Evolutionary conservation across 192 early-diverging fungal genomes (phyloP), one percentile per base, ranked within the genome.

Genomic region (Backusella macrospora): DNA sequence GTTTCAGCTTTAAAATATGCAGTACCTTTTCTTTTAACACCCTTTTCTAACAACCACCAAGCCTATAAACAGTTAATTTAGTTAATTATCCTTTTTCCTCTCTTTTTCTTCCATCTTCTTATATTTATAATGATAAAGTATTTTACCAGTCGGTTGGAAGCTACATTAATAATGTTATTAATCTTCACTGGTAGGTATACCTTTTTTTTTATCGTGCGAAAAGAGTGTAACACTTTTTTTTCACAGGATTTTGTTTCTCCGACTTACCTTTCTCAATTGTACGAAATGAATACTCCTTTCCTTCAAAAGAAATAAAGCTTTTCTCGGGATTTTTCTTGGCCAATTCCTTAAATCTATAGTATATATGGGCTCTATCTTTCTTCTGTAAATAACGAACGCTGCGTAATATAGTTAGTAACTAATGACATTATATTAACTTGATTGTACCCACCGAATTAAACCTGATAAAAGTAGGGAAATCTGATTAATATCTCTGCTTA

Each of bases 291-390:
- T 84, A 87, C 0, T 73, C 70, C 48, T 77, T 78, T 29, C 81
- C 84, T 42, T 87, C 82, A 77, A 87, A 87, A 39, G 85, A 62
- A 7, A 87, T 16, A 29, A 78, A 81, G 6, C 73, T 72, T 21
- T 66, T 72, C 15, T 80, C 75, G 15, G 86, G 86, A 37, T 79
- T 65, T 15, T 72, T 76, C 38, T 80, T 76, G 39, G 76, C 83
- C 16, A 59, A 70, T 29, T 84, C 82, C 40, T 83, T 75, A 45
- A 87, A 85, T n/a, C 85, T 79, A 34, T 80, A 84, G 4, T 82
- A 81, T 48, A 78, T 76, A 76, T 86, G 81, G 46, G 84, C 45
- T 29, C 70, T 82, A 39, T 84, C 85, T 43, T 81, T 74, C 16
- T 68, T 79, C 44, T 78, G 75, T 47, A 78, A 84, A 16, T 77